Base-by-base conservation (phyloP, 2,329 filamentous ascomycete genomes). In the Thelonectria discophora region DNA sequence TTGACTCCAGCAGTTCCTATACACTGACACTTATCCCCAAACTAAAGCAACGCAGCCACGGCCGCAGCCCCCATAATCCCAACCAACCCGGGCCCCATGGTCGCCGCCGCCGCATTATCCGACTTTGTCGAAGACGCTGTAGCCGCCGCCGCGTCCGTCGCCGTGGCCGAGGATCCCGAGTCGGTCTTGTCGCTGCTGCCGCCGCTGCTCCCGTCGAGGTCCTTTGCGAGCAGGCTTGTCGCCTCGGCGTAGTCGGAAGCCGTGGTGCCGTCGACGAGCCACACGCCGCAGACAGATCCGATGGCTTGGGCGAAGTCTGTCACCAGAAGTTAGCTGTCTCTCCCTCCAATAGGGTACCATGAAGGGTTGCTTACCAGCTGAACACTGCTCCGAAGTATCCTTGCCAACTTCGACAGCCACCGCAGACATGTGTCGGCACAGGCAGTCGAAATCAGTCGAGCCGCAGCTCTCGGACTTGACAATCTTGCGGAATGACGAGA, bases 391-490 rank as follows among this genome's bases (percentile, higher is more conserved):
- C 7, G 39, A 42, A 8, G 45, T n/a, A 18, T 18, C 13, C n/a
- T 30, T 8, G 30, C 17, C 42, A 3, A 47, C 52, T 5, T 30
- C 30, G 13, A 39, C 6, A 10, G 40, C 52, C 18, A 55, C 47
- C 6, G 52, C 52, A 17, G 17, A 21, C 3, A 30, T 47, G n/a
- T 55, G 52, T 17, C 32, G 40, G 27, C 52, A 55, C 11, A 55
- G 40, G 12, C 52, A 55, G 7, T 47, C 52, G 6, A 55, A 37
- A 27, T 20, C 43, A 17, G 10, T 40, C 4, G 32, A 17, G 7
- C 21, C 32, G 52, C 52, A 55, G n/a, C 46, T 47, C 42, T 55
- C 52, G 10, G 52, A 55, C 24, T 55, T 15, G 34, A 13, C 34
- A 42, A 47, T 24, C 5, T 55, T 55, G 27, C 47, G 46, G 17